Percentiles rank a stretch among this genome's conserved stretches.
Evolutionary conservation across 805 yeast genomes (phyloP).

Genomic region (Scheffersomyces coipomensis): DNA sequence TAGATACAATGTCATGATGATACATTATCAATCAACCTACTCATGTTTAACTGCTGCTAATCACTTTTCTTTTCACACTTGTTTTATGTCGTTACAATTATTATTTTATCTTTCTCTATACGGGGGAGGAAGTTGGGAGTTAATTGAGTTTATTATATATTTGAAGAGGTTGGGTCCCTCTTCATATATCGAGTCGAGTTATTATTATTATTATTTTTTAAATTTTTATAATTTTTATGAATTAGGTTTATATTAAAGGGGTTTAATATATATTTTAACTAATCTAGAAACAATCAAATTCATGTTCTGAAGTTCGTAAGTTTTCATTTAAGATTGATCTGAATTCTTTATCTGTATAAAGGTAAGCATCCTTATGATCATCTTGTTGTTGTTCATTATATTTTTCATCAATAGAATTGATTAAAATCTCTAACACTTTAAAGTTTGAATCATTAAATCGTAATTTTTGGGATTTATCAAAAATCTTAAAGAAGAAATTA

Average conservation of each 20-base stretch:
- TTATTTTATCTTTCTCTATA: neutral
- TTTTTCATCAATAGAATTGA: slow-evolving; percentile 23
- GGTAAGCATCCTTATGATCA: slow-evolving; percentile 10
- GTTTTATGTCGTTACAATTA: neutral
- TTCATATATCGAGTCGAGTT: too few relatives aligned
- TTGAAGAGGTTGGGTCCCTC: too few relatives aligned
- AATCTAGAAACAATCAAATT: slow-evolving; percentile 34
- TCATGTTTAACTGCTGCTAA: neutral
- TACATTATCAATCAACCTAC: too few relatives aligned
- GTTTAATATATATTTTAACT: too few relatives aligned
- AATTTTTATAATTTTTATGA: too few relatives aligned
- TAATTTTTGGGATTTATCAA: slow-evolving; percentile 32
- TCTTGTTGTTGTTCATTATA: slow-evolving; percentile 14
- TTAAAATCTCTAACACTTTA: slow-evolving; percentile 29
- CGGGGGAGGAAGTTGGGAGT: slow-evolving; percentile 2
- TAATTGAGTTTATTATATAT: too few relatives aligned
- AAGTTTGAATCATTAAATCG: slow-evolving; percentile 33
- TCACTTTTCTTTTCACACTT: neutral
- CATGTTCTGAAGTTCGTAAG: slow-evolving; percentile 25
- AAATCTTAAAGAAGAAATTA: slow-evolving; percentile 37
- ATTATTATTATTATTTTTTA: too few relatives aligned
- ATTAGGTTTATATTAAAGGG: too few relatives aligned
- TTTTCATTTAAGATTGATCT: slow-evolving; percentile 24
- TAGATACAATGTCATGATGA: too few relatives aligned
- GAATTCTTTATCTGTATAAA: slow-evolving; percentile 25